Evolutionary conservation across 2,329 filamentous ascomycete genomes (phyloP), one percentile per base, ranked within the genome.

Genomic region (Fusarium mundagurra): DNA sequence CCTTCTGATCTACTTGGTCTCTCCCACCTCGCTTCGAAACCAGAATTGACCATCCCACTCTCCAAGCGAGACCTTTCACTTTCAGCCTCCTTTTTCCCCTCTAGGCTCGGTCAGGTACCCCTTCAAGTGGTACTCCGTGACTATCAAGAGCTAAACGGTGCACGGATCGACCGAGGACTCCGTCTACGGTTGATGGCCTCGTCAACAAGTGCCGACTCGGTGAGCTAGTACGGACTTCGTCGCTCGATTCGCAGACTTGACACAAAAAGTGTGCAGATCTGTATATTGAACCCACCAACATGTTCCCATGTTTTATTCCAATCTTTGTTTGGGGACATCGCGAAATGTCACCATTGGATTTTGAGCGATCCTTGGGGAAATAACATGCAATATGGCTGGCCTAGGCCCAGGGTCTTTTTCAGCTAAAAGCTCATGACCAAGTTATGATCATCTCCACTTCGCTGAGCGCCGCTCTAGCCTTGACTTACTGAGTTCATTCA

Each of bases 151-250:
- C 71, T 74, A 73, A 64, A 67, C 41, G 55, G 67, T 61, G 71
- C 71, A 74, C 71, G 71, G 71, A 69, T 74, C 67, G 59, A 53
- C 69, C 33, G 45, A 72, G 33, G 51, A 68, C 67, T 64, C 59
- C 69, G 59, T 57, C 48, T 24, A 50, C 39, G 29, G 48, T 61
- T 50, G 45, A 74, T 61, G 55, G 48, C 57, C 63, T 74, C 31
- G 50, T 60, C n/a, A 62, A 63, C 69, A 75, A 75, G 69, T 75
- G 72, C 72, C 72, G 72, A 63, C 63, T 61, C 50, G 53, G 69
- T 65, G 64, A 61, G 67, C 57, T 50, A 69, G 69, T 61, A 33
- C 50, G 43, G 34, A 48, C n/a, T 13, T 34, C 33, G 44, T 60
- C 31, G 39, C 69, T 72, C 62, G 53, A 67, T 39, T 59, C 34